phyloP scores from a whole-genome alignment of 306 rosid species.

The Rubus parviflorus region DNA sequence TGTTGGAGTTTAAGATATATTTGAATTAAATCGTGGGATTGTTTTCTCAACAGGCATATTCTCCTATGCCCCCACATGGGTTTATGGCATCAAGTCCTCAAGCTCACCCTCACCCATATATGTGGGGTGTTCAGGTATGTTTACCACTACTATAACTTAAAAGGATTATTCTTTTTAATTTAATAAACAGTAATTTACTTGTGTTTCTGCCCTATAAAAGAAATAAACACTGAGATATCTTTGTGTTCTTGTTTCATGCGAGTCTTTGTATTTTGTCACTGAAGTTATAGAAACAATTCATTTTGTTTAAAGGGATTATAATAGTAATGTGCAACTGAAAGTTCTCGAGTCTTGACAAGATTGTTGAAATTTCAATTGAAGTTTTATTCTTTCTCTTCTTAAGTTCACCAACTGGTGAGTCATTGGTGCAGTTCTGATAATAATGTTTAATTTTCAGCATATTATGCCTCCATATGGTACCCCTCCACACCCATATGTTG shows the following conservation, averaged over 20 bases:
- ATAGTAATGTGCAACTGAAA: background rate
- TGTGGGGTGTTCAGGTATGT: conserved; percentile 99
- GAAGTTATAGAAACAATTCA: background rate
- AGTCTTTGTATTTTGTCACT: background rate
- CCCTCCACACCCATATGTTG: conserved; percentile 96
- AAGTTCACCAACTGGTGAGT: conserved; percentile 4
- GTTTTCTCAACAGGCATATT: conserved; percentile 62
- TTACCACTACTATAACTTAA: too few species aligned
- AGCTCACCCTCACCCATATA: conserved; percentile 92
- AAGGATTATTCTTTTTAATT: background rate
- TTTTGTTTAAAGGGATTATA: background rate
- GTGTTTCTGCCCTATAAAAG: background rate
- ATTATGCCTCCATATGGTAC: conserved; percentile 98
- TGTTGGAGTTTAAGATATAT: conserved; percentile 25
- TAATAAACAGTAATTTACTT: background rate
- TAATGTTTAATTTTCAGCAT: conserved; percentile 60
- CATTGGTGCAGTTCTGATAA: conserved; percentile 4
- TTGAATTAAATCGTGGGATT: conserved; percentile 33
- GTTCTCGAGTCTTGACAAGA: background rate
- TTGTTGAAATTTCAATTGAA: background rate
- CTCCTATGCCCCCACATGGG: conserved; percentile 95
- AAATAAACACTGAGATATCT: background rate
- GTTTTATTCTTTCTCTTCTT: background rate
- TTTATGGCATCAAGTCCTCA: conserved; percentile 92
- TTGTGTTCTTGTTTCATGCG: background rate